These are phyloP conservation scores for Trametes cingulata DNA, from an alignment of 768 basidiomycete genomes.

Conservation along the genomic window DNA sequence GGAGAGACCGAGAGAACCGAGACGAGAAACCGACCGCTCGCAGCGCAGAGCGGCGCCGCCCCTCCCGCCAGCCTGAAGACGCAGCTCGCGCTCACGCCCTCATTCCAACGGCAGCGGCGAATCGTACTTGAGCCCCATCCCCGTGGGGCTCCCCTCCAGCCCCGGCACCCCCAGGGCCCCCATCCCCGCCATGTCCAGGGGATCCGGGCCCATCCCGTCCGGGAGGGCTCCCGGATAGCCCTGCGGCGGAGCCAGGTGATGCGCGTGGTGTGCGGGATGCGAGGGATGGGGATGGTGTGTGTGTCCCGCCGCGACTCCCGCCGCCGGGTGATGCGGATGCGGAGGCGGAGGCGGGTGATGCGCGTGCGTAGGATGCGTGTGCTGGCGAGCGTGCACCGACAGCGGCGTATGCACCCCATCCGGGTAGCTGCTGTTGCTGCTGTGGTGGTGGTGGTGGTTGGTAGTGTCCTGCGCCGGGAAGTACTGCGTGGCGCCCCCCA, in stretches of 20 bases:
- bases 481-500: constrained; percentile 31
- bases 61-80: neutral
- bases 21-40: too few relatives aligned
- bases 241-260: constrained; percentile 5
- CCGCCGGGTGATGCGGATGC: constrained; percentile 16
- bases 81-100: constrained; percentile 23
- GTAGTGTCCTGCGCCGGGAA: constrained; percentile 23
- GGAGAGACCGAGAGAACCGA: too few relatives aligned
- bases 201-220: constrained; percentile 21
- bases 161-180: constrained; percentile 16
- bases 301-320: neutral
- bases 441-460: constrained; percentile 24
- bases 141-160: constrained; percentile 22
- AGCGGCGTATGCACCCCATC: constrained; percentile 35
- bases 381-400: constrained; percentile 31
- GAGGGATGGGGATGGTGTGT: constrained; percentile 15
- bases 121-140: constrained; percentile 32
- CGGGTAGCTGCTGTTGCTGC: constrained; percentile 31
- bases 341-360: constrained; percentile 10
- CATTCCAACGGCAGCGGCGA: constrained; percentile 33
- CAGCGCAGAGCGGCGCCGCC: neutral
- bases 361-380: constrained; percentile 25
- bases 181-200: constrained; percentile 27
- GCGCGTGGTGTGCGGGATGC: constrained; percentile 17
- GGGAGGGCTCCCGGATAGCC: constrained; percentile 19